Evolutionary conservation across 192 early-diverging fungal genomes (phyloP), one percentile per base, ranked within the genome.

Genomic region (Cetraspora pellucida): DNA sequence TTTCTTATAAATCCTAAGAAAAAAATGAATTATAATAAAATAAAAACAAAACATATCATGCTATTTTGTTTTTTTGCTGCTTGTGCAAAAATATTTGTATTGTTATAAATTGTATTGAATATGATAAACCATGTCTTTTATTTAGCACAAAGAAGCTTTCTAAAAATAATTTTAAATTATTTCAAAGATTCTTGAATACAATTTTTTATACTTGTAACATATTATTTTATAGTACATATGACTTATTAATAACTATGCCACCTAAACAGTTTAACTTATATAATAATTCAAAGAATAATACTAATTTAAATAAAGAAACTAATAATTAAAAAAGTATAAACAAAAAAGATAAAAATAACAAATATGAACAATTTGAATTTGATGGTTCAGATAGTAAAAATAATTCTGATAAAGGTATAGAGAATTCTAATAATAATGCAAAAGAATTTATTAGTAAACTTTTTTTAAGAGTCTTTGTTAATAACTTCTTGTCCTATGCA

Each of bases 141-240:
- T 57, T 57, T n/a, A 57, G 55, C 19, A 19, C 55, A 57, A 57
- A 57, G 19, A 57, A n/a, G 19, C 55, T 57, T 57, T 57, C 55
- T 57, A 19, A 57, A 57, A 57, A 57, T n/a, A 21, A 57, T 57
- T 16, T 16, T 16, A 57, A 8, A n/a, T 16, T 21, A 8, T 57
- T 57, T 16, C n/a, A 21, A 57, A 19, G n/a, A 57, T 57, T 57
- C 14, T 50, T 50, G 14, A 14, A 50, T 50, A 50, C 14, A 14
- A 50, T 50, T 50, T 50, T 50, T 50, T 57, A 57, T n/a, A 57
- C 55, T 21, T 57, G 55, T 21, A 21, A 19, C 4, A n/a, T 57
- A 57, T 57, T 19, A 57, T 57, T 57, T 57, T 19, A 57, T 57
- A 13, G 47, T 13, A 13, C 13, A 49, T 49, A 13, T 49, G 47